Percentiles rank a stretch among this genome's conserved stretches.
phyloP scores from a whole-genome alignment of 1,284 basidiomycete genomes.

The Taiwanofungus camphoratus region DNA sequence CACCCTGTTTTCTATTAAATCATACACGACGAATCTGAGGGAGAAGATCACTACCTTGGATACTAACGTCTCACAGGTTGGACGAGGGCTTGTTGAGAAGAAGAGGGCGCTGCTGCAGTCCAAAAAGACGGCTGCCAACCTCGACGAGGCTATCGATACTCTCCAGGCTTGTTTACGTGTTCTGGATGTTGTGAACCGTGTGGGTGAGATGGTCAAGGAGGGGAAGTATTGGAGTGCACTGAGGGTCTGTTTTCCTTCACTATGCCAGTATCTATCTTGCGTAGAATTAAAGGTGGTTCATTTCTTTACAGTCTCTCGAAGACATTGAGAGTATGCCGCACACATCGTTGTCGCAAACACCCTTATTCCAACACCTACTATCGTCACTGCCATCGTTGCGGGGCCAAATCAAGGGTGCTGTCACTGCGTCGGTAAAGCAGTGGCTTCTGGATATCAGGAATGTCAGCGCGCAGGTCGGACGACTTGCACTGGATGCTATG shows the following conservation, averaged over 20 bases:
- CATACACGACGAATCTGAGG: conserved; percentile 77
- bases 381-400: conserved; percentile 90
- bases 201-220: conserved; percentile 88
- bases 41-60: conserved; percentile 74
- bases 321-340: conserved; percentile 91
- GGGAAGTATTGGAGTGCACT: conserved; percentile 96
- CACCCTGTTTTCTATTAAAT: conserved; percentile 91
- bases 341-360: conserved; percentile 86
- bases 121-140: conserved; percentile 86
- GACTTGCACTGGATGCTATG: conserved; percentile 89
- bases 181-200: conserved; percentile 91
- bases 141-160: conserved; percentile 95
- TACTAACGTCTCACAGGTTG: conserved; percentile 70
- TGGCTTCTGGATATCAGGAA: conserved; percentile 97
- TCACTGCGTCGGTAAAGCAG: conserved; percentile 92
- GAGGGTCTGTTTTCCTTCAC: conserved; percentile 62
- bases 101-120: conserved; percentile 86
- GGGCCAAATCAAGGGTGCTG: conserved; percentile 85
- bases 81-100: conserved; percentile 83
- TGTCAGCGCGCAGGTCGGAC: conserved; percentile 81
- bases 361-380: conserved; percentile 89
- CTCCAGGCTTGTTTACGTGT: conserved; percentile 90
- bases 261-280: conserved; percentile 17
- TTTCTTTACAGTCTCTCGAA: conserved; percentile 73
- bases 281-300: conserved; percentile 22